Evolutionary conservation across 768 basidiomycete species (phyloP), one percentile per base, ranked within the genome.

Genomic region (Termitomyces sp.): DNA sequence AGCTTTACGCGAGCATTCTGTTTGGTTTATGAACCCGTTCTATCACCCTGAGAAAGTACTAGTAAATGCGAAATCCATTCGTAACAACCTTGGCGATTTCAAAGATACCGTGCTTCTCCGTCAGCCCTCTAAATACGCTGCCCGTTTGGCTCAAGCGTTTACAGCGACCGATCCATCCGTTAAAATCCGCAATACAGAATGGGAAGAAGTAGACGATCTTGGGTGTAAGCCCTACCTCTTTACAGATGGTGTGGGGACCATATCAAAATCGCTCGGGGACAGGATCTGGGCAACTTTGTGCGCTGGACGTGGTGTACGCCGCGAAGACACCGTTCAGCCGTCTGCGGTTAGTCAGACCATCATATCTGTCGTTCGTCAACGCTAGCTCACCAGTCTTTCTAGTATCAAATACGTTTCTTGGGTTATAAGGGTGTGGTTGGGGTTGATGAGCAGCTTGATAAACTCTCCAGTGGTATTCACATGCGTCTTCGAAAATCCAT

Each of bases 231-330:
- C 68, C 16, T 77, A 77, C 59, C 58, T 77, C 24, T 86, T 85
- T 66, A 92, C 91, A 0, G 92, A 94, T 57, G 92, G 92, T 30
- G 83, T 88, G 12, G 92, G 92, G 1, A 90, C 90, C 0, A 89
- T 93, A 50, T 88, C 90, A 1, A 70, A 72, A 20, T 72, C 73
- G 24, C 73, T 93, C 4, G 82, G 76, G 0, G 68, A 84, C 42
- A 71, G 66, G 63, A 87, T 94, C 33, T 92, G 86, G 85, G 59
- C 65, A 13, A 75, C 73, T 4, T 67, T 86, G 16, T 84, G 84
- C 54, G 66, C 69, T 14, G 75, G 68, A n/a, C 76, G 77, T 45
- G 71, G 69, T 26, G 62, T 72, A 32, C 70, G 68, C 46, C 65
- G 70, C 10, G 54, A 64, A 18, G 63, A 73, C 52, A 65, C 73